Conservation (phyloP, 306 rosid genomes). For the Macrotyloma uniflorum region DNA sequence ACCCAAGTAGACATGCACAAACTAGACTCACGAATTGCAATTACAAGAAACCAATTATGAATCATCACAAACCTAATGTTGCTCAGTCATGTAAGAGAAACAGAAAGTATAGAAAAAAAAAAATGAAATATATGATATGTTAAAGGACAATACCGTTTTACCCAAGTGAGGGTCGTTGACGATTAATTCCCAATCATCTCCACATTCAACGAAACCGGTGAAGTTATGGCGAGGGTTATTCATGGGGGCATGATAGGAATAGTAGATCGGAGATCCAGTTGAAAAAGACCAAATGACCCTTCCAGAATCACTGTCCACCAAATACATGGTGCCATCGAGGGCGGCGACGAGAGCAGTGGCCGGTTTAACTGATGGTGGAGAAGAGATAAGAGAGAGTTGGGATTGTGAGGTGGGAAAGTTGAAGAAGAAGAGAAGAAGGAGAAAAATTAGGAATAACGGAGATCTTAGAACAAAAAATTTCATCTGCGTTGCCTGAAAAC, state of each 20-base stretch:
- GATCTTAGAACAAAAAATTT: not conserved
- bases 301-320: slow-evolving; percentile 53
- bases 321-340: slow-evolving; percentile 58
- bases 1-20: not conserved
- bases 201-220: slow-evolving; percentile 54
- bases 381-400: slow-evolving; percentile 43
- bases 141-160: slow-evolving; percentile 50
- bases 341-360: slow-evolving; percentile 55
- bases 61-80: not conserved
- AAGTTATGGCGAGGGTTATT: slow-evolving; percentile 16
- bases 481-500: slow-evolving; percentile 33
- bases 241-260: slow-evolving; percentile 54
- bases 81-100: not conserved
- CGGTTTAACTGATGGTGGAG: slow-evolving; percentile 43
- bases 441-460: not conserved
- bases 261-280: slow-evolving; percentile 64
- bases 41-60: not conserved
- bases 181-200: slow-evolving; percentile 69
- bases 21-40: not conserved
- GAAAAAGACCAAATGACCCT: slow-evolving; percentile 62
- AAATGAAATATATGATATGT: not conserved
- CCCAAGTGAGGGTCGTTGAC: slow-evolving; percentile 45
- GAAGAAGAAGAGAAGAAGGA: not conserved
- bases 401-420: not conserved
- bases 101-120: not conserved